Evolutionary conservation across 192 early-diverging fungal species (phyloP), one percentile per base, ranked within the genome.

Genomic region (Coemansia sp.): DNA sequence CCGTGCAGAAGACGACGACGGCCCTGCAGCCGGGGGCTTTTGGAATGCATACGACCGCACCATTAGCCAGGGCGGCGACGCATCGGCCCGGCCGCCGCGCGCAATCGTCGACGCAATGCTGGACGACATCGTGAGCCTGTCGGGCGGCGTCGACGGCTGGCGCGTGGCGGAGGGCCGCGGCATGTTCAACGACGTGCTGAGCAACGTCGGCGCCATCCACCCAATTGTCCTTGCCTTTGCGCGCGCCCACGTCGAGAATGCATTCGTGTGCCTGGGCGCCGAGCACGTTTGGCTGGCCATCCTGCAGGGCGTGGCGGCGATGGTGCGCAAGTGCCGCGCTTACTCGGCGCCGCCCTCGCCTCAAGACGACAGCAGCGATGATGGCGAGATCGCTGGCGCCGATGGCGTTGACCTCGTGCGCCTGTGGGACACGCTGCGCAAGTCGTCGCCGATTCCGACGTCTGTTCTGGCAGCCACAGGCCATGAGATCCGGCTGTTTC

Each of bases 221-320:
- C 77, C 77, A 10, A 59, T 79, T 15, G 71, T 79, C 12, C 25
- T 67, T 58, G 64, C 76, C 21, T 79, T 79, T 58, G 66, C 58
- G 46, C 52, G 67, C 20, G 76, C 76, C 25, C 71, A 79, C 33
- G 59, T 63, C n/a, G 71, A 70, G 37, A 26, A 53, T 37, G 63
- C 64, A 13, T 13, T 21, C 1, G 76, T 73, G 58, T 43, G 53
- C 9, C 49, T 79, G 76, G 76, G 70, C 9, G 59, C 67, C 26
- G 76, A 79, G 49, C 76, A 79, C 56, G 34, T 79, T 9, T 79
- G 76, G 76, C 71, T 79, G 20, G 67, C 67, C 0, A 59, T 79
- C 10, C 55, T 79, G 53, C 76, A 79, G 67, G 64, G 71, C 15
- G 48, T 73, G 43, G 31, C 67, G 3, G 76, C 59, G 0, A 61